A percentile compares a stretch with the other conserved stretches of the same genome.
These are phyloP conservation scores for Psilocybe cubensis DNA, from an alignment of 768 basidiomycete genomes.

Conservation along the genomic window DNA sequence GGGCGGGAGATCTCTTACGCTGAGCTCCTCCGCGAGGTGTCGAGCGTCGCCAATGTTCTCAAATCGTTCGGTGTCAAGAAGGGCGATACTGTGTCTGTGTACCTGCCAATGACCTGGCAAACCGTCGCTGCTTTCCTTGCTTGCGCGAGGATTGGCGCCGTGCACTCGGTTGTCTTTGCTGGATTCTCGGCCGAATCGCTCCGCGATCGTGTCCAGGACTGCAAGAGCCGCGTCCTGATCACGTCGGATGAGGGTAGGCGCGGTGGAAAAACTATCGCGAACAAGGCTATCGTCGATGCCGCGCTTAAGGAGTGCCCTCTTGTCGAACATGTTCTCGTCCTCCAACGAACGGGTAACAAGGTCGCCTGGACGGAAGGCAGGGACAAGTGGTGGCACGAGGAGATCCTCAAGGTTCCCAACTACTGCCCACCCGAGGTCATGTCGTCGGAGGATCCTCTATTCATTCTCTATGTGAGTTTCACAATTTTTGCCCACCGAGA, in stretches of 20 bases:
- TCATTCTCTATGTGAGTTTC: slow-evolving; percentile 92
- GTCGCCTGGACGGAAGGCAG: slow-evolving; percentile 83
- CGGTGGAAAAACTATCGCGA: slow-evolving; percentile 94
- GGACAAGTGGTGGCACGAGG: slow-evolving; percentile 98
- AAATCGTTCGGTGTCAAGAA: slow-evolving; percentile 89
- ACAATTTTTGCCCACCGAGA: background rate
- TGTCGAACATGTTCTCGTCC: slow-evolving; percentile 91
- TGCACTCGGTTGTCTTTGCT: slow-evolving; percentile 97
- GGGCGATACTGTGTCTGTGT: slow-evolving; percentile 93
- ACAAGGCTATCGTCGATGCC: slow-evolving; percentile 91
- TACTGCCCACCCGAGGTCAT: slow-evolving; percentile 92
- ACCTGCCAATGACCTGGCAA: slow-evolving; percentile 95
- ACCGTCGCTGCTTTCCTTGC: slow-evolving; percentile 96
- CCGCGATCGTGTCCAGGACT: slow-evolving; percentile 90
- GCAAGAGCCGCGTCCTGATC: slow-evolving; percentile 87
- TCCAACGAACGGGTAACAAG: slow-evolving; percentile 83
- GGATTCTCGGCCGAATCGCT: slow-evolving; percentile 96
- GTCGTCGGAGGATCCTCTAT: slow-evolving; percentile 93
- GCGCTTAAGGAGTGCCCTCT: slow-evolving; percentile 83
- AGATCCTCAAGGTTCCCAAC: slow-evolving; percentile 77
- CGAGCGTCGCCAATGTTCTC: slow-evolving; percentile 88
- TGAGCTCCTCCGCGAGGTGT: slow-evolving; percentile 90
- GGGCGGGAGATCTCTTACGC: slow-evolving; percentile 78
- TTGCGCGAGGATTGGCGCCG: slow-evolving; percentile 94
- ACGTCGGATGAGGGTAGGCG: slow-evolving; percentile 94